Conservation (phyloP, 2,329 filamentous ascomycete genomes). For the Colletotrichum sansevieriae region DNA sequence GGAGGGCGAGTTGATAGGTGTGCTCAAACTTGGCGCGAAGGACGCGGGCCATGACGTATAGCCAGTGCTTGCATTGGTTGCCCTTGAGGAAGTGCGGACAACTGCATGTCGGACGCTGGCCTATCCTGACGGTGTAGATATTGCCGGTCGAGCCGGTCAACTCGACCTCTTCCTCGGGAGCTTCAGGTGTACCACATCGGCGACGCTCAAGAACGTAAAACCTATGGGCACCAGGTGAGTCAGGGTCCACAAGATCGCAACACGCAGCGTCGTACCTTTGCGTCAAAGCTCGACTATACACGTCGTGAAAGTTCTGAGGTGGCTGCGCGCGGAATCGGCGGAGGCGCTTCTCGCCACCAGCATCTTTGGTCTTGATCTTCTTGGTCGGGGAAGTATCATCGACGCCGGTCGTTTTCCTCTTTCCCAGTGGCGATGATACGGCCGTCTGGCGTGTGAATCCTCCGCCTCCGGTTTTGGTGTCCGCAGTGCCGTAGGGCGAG, state of each 20-base stretch:
- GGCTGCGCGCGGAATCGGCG: slow-evolving; percentile 51
- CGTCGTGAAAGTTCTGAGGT: slow-evolving; percentile 51
- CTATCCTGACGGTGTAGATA: slow-evolving; percentile 70
- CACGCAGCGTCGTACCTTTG: slow-evolving; percentile 50
- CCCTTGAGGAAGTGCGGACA: slow-evolving; percentile 68
- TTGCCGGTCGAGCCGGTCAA: slow-evolving; percentile 76
- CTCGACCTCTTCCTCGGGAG: slow-evolving; percentile 66
- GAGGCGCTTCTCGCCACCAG: slow-evolving; percentile 51
- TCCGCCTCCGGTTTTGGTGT: neutral
- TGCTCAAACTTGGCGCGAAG: slow-evolving; percentile 68
- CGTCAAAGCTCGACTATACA: slow-evolving; percentile 55
- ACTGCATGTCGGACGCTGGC: slow-evolving; percentile 63
- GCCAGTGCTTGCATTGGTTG: slow-evolving; percentile 74
- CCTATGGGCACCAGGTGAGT: slow-evolving; percentile 30
- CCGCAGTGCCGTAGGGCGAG: neutral
- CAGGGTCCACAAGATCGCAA: slow-evolving; percentile 9
- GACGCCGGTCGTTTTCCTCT: slow-evolving; percentile 8
- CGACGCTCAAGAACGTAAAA: slow-evolving; percentile 62
- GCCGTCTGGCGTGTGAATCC: neutral
- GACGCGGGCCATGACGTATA: slow-evolving; percentile 72
- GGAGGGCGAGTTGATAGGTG: slow-evolving; percentile 73
- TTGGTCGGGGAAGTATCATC: neutral
- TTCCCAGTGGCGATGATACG: neutral
- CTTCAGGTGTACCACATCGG: slow-evolving; percentile 51
- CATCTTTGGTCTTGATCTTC: slow-evolving; percentile 11